Base-by-base conservation (phyloP, 306 rosid species). In the Myrica gale region DNA sequence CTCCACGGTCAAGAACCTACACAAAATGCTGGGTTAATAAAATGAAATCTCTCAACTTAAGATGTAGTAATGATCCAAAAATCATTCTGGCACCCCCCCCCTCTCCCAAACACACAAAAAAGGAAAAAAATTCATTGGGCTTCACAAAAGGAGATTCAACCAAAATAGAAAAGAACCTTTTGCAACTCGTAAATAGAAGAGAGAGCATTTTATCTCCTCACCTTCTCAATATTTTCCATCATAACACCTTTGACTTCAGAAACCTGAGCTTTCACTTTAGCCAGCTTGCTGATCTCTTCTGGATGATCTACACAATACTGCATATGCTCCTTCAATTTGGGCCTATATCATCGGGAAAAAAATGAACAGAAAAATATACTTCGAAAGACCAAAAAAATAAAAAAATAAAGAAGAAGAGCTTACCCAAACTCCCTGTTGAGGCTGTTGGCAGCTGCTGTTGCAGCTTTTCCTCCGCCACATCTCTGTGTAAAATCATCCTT, bases 151-250 rank as follows among this genome's bases (percentile, higher is more conserved):
- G 17, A 4, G 56, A 52, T 52, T 52, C 20, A 16, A 52, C 56
- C 15, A 52, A 52, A 52, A 52, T 17, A 52, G 56, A 15, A 52
- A 19, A 52, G 5, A 52, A 57, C 9, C 5, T 13, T 57, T 20
- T 20, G 52, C 53, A 74, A 73, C 11, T 9, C 20, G 41, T 2
- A 72, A 57, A 57, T 8, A 5, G 63, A 57, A 20, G 63, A 57
- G 63, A 57, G 3, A 21, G 60, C 20, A 73, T 2, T 13, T 7
- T 21, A 26, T 26, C 21, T 9, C 55, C 69, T 66, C 76, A 79
- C 98, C 96, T 95, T 92, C 78, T 92, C 99, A 72, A 95, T 95
- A 80, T 95, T 95, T 78, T 95, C 99, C 99, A 95, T 92, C 99
- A 95, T 95, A 63, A 95, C 99, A 78, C 97, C 98, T 88, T 92